A percentile compares a stretch with the other conserved stretches of the same genome.
Conservation (phyloP, 2,329 filamentous ascomycete genomes). For the Endoconidiophora laricicola region DNA sequence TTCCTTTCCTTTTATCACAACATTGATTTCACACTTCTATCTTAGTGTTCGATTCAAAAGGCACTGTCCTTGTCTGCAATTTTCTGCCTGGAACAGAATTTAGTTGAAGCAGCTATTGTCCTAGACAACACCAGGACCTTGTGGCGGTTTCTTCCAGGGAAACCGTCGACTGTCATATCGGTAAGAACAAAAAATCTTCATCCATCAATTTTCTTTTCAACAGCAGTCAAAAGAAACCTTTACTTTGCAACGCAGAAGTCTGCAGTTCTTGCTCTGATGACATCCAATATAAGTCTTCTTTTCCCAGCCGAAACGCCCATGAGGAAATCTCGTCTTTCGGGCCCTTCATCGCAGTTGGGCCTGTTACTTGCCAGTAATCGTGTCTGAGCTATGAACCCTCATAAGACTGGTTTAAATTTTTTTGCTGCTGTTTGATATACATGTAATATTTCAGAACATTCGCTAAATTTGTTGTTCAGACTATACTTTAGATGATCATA, state of each 20-base stretch:
- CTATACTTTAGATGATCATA: background rate
- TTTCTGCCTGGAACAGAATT: slow-evolving; percentile 2
- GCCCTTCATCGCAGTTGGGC: slow-evolving; percentile 35
- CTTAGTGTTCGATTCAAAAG: background rate
- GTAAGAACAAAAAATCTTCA: background rate
- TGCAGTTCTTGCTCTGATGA: slow-evolving; percentile 46
- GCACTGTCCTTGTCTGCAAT: background rate
- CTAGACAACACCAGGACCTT: background rate
- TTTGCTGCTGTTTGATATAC: no score
- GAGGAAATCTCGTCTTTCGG: slow-evolving; percentile 57
- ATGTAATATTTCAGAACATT: no score
- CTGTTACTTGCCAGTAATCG: slow-evolving; percentile 88
- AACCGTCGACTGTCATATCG: background rate
- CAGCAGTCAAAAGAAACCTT: background rate
- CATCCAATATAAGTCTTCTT: slow-evolving; percentile 61
- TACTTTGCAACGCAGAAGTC: background rate
- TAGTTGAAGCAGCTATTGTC: background rate
- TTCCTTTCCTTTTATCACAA: slow-evolving; percentile 1
- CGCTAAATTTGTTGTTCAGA: slow-evolving; percentile 2
- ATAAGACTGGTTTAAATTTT: no score
- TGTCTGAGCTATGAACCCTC: slow-evolving; percentile 42
- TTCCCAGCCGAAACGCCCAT: slow-evolving; percentile 79
- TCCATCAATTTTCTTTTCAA: background rate
- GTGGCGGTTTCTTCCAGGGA: background rate
- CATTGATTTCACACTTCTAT: background rate